Percentiles rank a stretch among this genome's conserved stretches.
Conservation (phyloP, 441 rosid species). For the Raphanus hybrid region DNA sequence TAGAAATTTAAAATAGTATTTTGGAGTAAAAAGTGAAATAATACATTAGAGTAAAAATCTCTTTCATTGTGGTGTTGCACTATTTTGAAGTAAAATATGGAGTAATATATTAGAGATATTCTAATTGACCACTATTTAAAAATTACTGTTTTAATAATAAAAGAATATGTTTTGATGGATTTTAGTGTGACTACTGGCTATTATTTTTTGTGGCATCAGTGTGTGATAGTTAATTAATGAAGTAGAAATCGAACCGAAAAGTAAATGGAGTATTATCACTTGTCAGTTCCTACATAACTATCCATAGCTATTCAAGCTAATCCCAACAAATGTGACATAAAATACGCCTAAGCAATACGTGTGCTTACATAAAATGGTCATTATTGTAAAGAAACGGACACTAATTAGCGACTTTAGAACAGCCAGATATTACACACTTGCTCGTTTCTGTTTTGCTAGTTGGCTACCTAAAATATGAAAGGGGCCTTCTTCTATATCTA, state of each 20-base stretch:
- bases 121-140: too few species aligned
- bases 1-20: too few species aligned
- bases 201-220: not conserved
- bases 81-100: too few species aligned
- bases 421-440: constrained; percentile 25
- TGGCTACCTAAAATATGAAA: constrained; percentile 31
- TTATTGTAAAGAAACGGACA: not conserved
- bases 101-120: too few species aligned
- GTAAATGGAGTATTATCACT: constrained; percentile 18
- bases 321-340: constrained; percentile 30
- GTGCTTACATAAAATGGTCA: constrained; percentile 9
- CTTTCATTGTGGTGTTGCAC: too few species aligned
- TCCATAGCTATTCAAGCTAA: constrained; percentile 8
- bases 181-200: not conserved
- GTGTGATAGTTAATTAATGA: not conserved
- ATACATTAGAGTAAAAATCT: too few species aligned
- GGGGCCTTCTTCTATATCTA: not conserved
- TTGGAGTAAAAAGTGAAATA: too few species aligned
- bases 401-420: constrained; percentile 3
- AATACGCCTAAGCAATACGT: constrained; percentile 42
- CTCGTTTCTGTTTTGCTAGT: constrained; percentile 30
- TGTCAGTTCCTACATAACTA: constrained; percentile 6
- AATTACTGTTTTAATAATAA: too few species aligned
- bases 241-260: not conserved
- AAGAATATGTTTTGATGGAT: too few species aligned